Evolutionary conservation across 257 asterid species (phyloP).

Genomic region (Solanum lignicaule): DNA sequence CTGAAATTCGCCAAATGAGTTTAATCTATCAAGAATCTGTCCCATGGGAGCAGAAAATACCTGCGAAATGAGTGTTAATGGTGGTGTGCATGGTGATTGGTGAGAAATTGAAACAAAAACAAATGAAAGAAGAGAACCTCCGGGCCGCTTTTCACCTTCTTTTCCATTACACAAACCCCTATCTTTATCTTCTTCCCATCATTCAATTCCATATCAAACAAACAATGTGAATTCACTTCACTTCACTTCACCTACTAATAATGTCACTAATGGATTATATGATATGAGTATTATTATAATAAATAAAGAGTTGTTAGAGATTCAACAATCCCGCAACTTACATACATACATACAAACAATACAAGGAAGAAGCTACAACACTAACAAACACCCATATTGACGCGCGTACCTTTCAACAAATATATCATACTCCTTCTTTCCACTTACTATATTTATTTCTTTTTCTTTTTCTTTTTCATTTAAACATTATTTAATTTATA

Average conservation of each 20-base stretch:
- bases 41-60: slow-evolving; percentile 75
- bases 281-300: not conserved
- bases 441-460: too few species aligned
- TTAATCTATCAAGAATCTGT: slow-evolving; percentile 80
- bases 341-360: not conserved
- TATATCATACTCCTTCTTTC: not conserved
- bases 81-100: slow-evolving; percentile 14
- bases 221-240: not conserved
- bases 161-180: slow-evolving; percentile 98
- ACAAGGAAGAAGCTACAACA: not conserved
- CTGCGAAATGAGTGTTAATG: slow-evolving; percentile 17
- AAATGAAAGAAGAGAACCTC: slow-evolving; percentile 53
- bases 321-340: not conserved
- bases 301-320: not conserved
- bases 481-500: too few species aligned
- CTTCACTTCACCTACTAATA: not conserved
- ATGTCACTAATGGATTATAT: not conserved
- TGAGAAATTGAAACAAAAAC: not conserved
- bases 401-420: not conserved
- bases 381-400: not conserved
- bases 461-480: too few species aligned
- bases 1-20: slow-evolving; percentile 87
- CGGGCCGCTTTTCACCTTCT: slow-evolving; percentile 99
- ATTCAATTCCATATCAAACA: slow-evolving; percentile 23
- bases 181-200: slow-evolving; percentile 43